A percentile compares a stretch with the other conserved stretches of the same genome.
phyloP scores from a whole-genome alignment of 768 basidiomycete species.

The Candolleomyces eurysporus region DNA sequence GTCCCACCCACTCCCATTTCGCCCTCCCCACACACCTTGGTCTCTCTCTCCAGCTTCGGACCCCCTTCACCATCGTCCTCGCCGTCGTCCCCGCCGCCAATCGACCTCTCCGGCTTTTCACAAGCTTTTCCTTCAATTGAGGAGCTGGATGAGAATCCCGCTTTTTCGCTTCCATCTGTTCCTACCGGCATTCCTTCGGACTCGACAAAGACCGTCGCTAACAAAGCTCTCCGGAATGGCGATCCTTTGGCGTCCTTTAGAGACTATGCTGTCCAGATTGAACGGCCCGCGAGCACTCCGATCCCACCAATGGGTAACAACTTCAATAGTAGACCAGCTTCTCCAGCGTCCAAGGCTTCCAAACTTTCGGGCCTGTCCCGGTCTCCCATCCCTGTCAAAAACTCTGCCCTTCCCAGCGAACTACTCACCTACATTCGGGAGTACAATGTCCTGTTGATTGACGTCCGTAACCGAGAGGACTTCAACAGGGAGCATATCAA shows the following conservation, averaged over 20 bases:
- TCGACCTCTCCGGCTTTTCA: slow-evolving; percentile 54
- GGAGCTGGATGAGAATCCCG: slow-evolving; percentile 61
- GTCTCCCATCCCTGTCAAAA: slow-evolving; percentile 52
- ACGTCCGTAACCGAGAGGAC: slow-evolving; percentile 76
- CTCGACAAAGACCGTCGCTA: slow-evolving; percentile 16
- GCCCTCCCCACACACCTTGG: slow-evolving; percentile 61
- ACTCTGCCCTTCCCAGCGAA: slow-evolving; percentile 57
- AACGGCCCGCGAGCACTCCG: slow-evolving; percentile 70
- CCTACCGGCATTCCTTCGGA: slow-evolving; percentile 37
- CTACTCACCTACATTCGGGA: slow-evolving; percentile 55
- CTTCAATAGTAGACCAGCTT: slow-evolving; percentile 62
- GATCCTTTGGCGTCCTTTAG: slow-evolving; percentile 27
- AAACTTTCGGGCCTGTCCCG: slow-evolving; percentile 31
- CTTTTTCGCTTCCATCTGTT: slow-evolving; percentile 47
- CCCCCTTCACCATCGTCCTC: slow-evolving; percentile 73
- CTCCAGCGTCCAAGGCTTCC: slow-evolving; percentile 39
- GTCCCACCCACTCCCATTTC: slow-evolving; percentile 5
- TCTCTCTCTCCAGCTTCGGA: slow-evolving; percentile 68
- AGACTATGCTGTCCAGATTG: slow-evolving; percentile 41
- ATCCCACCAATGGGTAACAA: slow-evolving; percentile 55
- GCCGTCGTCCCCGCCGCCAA: slow-evolving; percentile 43
- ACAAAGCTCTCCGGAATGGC: background rate
- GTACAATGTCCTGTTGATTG: slow-evolving; percentile 73
- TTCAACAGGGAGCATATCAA: slow-evolving; percentile 76
- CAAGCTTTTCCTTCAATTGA: slow-evolving; percentile 76